Evolutionary conservation across 2,329 filamentous ascomycete species (phyloP).

Genomic region (Cytospora piceicola): DNA sequence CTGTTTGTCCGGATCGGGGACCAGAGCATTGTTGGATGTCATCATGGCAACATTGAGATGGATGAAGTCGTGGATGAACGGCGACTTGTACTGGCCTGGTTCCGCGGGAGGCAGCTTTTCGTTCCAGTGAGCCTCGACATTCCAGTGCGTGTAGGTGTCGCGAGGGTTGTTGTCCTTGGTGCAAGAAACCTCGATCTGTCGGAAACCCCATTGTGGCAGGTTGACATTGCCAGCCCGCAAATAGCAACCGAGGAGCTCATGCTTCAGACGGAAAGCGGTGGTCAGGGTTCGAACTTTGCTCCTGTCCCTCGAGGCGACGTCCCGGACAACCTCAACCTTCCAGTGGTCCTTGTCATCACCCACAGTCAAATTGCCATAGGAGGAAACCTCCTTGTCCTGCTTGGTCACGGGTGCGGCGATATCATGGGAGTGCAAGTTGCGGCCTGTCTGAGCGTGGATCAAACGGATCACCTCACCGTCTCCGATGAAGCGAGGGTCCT

Average conservation of each 20-base stretch:
- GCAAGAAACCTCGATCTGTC: constrained; percentile 98
- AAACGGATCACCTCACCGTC: constrained; percentile 81
- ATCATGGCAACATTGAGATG: constrained; percentile 99
- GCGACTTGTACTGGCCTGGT: constrained; percentile 91
- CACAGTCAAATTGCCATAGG: constrained; percentile 92
- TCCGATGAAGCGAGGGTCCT: constrained; percentile 74
- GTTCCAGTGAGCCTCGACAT: constrained; percentile 93
- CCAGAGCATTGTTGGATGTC: constrained; percentile 98
- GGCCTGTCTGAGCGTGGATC: constrained; percentile 92
- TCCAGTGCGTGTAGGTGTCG: constrained; percentile 98
- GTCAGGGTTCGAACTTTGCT: constrained; percentile 89
- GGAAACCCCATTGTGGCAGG: constrained; percentile 98
- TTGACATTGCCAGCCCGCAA: constrained; percentile 94
- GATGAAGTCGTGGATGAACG: constrained; percentile 96
- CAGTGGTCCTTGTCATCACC: constrained; percentile 99
- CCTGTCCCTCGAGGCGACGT: constrained; percentile 84
- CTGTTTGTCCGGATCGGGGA: constrained; percentile 98
- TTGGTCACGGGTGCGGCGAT: constrained; percentile 89
- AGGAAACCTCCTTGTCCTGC: constrained; percentile 88
- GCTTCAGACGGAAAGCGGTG: constrained; percentile 86
- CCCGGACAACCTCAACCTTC: constrained; percentile 87
- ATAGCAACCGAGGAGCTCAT: constrained; percentile 85
- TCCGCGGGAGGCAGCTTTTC: constrained; percentile 88
- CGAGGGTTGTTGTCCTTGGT: constrained; percentile 89
- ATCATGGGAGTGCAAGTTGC: constrained; percentile 94